A percentile compares a stretch with the other conserved stretches of the same genome.
Evolutionary conservation across 345 rosid species (phyloP).

Genomic region (Acer yangbiense): DNA sequence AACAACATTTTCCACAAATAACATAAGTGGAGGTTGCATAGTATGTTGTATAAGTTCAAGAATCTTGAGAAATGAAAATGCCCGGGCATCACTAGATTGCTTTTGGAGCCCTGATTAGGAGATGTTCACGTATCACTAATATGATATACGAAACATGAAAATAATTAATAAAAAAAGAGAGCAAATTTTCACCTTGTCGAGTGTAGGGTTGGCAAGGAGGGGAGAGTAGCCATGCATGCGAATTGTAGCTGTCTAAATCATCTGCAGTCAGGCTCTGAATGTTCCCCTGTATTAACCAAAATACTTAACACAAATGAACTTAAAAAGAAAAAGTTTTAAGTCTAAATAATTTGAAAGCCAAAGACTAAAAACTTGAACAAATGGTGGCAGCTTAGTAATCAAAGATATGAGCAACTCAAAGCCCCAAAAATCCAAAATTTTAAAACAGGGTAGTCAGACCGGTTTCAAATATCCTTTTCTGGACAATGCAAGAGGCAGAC

Average conservation of each 20-base stretch:
- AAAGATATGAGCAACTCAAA: background rate
- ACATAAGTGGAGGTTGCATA: conserved; percentile 58
- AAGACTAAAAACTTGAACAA: background rate
- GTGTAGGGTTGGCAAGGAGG: conserved; percentile 99
- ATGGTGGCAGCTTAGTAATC: background rate
- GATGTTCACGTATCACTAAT: conserved; percentile 23
- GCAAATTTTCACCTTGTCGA: conserved; percentile 66
- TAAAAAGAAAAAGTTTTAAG: background rate
- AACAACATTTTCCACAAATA: conserved; percentile 85
- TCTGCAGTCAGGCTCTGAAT: conserved; percentile 79
- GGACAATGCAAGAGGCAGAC: too few relatives aligned
- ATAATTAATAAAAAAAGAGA: background rate
- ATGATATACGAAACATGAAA: background rate
- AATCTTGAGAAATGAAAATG: conserved; percentile 81
- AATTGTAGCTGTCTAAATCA: conserved; percentile 66
- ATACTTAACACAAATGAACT: background rate
- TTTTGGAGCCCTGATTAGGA: conserved; percentile 73
- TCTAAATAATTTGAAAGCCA: background rate
- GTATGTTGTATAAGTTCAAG: conserved; percentile 82
- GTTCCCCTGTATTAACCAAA: conserved; percentile 59
- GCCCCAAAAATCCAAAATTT: background rate
- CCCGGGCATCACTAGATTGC: conserved; percentile 94
- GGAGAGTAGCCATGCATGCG: conserved; percentile 94
- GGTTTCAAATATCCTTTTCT: too few relatives aligned
- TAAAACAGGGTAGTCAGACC: background rate